These are phyloP conservation scores for Camelina neglecta DNA, from an alignment of 345 rosid genomes.

Conservation along the genomic window DNA sequence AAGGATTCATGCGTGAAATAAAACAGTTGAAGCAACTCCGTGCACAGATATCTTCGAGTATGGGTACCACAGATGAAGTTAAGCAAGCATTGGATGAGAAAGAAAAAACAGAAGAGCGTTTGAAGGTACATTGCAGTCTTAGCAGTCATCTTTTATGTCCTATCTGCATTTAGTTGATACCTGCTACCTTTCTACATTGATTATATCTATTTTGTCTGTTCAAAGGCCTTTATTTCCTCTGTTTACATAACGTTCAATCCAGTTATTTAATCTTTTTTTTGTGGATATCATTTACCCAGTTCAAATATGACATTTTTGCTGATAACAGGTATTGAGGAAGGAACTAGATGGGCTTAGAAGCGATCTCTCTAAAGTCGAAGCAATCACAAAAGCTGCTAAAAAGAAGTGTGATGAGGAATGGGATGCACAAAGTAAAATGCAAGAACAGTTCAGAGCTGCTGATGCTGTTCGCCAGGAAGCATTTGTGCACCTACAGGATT, in stretches of 20 bases:
- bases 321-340: slow-evolving; percentile 63
- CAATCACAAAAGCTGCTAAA: slow-evolving; percentile 58
- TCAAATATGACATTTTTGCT: slow-evolving; percentile 25
- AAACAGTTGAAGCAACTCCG: slow-evolving; percentile 67
- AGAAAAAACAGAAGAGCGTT: slow-evolving; percentile 66
- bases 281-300: slow-evolving; percentile 22
- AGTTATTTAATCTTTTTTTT: slow-evolving; percentile 2
- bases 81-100: slow-evolving; percentile 64
- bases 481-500: slow-evolving; percentile 55
- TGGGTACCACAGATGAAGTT: slow-evolving; percentile 66
- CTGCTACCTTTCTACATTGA: slow-evolving; percentile 11
- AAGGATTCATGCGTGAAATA: slow-evolving; percentile 68
- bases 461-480: slow-evolving; percentile 74
- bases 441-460: slow-evolving; percentile 58
- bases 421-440: slow-evolving; percentile 54
- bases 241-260: slow-evolving; percentile 7
- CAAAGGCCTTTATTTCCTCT: slow-evolving; percentile 25
- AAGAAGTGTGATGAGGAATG: slow-evolving; percentile 54
- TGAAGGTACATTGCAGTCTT: slow-evolving; percentile 61
- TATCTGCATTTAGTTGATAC: slow-evolving; percentile 28
- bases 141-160: slow-evolving; percentile 12
- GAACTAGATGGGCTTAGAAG: slow-evolving; percentile 69
- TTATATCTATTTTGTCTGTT: slow-evolving; percentile 18
- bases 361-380: slow-evolving; percentile 62
- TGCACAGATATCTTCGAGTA: slow-evolving; percentile 56